Percentiles rank a stretch among this genome's conserved stretches.
Evolutionary conservation across 495 filamentous ascomycete genomes (phyloP).

Genomic region (Lentithecium fluviatile): DNA sequence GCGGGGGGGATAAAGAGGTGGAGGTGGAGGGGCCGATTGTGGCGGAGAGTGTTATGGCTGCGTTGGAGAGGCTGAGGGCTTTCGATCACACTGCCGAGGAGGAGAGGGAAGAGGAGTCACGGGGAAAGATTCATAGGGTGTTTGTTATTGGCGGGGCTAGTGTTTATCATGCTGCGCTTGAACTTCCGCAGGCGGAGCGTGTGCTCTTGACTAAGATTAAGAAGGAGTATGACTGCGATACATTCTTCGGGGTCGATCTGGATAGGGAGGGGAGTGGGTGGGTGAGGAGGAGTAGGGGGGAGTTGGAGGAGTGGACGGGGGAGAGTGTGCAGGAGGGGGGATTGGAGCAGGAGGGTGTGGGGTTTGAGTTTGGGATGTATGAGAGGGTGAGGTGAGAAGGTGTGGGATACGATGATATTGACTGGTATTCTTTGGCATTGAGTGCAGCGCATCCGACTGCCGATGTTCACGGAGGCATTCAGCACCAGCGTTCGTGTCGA

Average conservation of each 20-base stretch:
- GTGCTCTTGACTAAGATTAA: slow-evolving; percentile 65
- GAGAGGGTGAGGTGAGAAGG: slow-evolving; percentile 51
- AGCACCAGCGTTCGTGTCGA: too few species aligned
- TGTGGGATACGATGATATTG: neutral
- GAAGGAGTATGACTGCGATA: slow-evolving; percentile 79
- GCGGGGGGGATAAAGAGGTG: too few species aligned
- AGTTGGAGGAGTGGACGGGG: slow-evolving; percentile 57
- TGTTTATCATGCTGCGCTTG: slow-evolving; percentile 73
- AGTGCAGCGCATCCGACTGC: too few species aligned
- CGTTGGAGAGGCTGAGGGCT: slow-evolving; percentile 40
- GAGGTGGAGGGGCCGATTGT: slow-evolving; percentile 20
- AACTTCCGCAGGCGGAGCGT: slow-evolving; percentile 37
- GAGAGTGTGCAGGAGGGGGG: slow-evolving; percentile 52
- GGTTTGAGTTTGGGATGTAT: slow-evolving; percentile 57
- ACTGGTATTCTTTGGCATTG: too few species aligned
- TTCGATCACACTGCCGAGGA: slow-evolving; percentile 33
- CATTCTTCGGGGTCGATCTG: slow-evolving; percentile 70
- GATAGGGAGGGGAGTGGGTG: slow-evolving; percentile 49
- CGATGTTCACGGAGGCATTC: too few species aligned
- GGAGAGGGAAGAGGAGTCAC: slow-evolving; percentile 23
- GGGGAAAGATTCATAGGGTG: slow-evolving; percentile 51
- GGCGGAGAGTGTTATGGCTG: slow-evolving; percentile 64
- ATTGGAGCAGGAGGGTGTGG: slow-evolving; percentile 57
- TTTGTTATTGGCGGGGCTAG: slow-evolving; percentile 91
- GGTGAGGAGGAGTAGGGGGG: slow-evolving; percentile 49